A percentile compares a stretch with the other conserved stretches of the same genome.
phyloP scores from a whole-genome alignment of 768 basidiomycete species.

The Lentinus tigrinus region DNA sequence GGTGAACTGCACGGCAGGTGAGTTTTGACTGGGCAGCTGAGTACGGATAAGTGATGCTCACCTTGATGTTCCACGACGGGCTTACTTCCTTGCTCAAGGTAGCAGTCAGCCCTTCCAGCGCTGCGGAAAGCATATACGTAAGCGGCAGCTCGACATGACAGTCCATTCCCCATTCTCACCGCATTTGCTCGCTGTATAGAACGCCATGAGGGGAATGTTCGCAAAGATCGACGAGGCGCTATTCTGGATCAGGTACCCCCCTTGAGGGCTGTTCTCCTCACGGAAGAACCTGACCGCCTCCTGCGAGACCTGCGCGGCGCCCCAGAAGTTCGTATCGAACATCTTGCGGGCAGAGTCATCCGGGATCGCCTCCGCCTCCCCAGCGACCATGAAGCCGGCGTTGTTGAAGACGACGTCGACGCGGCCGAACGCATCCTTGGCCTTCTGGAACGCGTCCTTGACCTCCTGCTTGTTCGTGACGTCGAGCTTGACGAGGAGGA shows the following conservation, averaged over 20 bases:
- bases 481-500: constrained; percentile 41
- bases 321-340: constrained; percentile 38
- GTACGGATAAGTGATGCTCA: constrained; percentile 14
- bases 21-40: not conserved
- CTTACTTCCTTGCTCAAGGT: constrained; percentile 40
- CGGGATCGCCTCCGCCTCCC: constrained; percentile 38
- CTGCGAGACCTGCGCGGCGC: constrained; percentile 12
- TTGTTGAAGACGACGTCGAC: constrained; percentile 49
- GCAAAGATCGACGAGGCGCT: constrained; percentile 33
- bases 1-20: constrained; percentile 11
- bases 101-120: constrained; percentile 37
- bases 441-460: constrained; percentile 33
- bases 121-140: not conserved
- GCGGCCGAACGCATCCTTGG: constrained; percentile 37
- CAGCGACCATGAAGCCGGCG: constrained; percentile 32
- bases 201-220: constrained; percentile 11
- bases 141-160: not conserved
- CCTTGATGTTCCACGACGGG: constrained; percentile 49
- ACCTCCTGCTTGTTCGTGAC: constrained; percentile 35
- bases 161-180: constrained; percentile 9
- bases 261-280: constrained; percentile 24
- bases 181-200: constrained; percentile 25
- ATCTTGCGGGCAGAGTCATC: constrained; percentile 30
- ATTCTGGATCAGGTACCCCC: constrained; percentile 38
- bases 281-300: constrained; percentile 31